Conservation (phyloP, 2,329 filamentous ascomycete genomes). For the Penicillium digitatum region DNA sequence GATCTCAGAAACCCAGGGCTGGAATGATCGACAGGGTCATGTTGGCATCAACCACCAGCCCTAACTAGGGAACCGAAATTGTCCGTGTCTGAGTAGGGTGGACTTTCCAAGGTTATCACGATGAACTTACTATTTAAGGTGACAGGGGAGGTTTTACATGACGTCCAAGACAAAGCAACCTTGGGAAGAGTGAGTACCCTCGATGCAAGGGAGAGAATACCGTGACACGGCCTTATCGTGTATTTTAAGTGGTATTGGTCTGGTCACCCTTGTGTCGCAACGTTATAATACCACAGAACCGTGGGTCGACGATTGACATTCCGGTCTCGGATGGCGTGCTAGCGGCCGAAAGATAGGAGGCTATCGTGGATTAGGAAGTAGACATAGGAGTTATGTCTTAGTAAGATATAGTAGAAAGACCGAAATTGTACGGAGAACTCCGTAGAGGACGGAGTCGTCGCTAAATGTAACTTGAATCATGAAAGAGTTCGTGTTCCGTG, state of each 20-base stretch:
- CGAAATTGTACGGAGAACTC: background rate
- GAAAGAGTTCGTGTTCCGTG: background rate
- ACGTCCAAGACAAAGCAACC: conserved; percentile 11
- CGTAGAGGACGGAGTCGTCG: background rate
- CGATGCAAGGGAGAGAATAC: conserved; percentile 17
- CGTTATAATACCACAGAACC: conserved; percentile 9
- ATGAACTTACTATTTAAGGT: background rate
- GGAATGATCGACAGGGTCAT: conserved; percentile 10
- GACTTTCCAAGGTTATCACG: background rate
- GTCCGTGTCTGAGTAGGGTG: background rate
- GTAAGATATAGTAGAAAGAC: background rate
- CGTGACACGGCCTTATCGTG: conserved; percentile 1
- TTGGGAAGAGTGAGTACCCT: background rate
- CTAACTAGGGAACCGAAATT: background rate
- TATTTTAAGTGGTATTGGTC: background rate
- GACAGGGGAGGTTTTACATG: conserved; percentile 13
- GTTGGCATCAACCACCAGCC: background rate
- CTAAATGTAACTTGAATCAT: background rate
- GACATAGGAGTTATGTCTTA: background rate
- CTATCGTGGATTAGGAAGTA: conserved; percentile 1
- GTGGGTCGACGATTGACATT: conserved; percentile 22
- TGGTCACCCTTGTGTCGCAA: background rate
- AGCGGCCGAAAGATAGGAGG: conserved; percentile 14
- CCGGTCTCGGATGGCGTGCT: conserved; percentile 22
- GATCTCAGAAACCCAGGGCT: background rate